Evolutionary conservation across 2,329 filamentous ascomycete genomes (phyloP).

Genomic region (Phyllosticta citrichinensis): DNA sequence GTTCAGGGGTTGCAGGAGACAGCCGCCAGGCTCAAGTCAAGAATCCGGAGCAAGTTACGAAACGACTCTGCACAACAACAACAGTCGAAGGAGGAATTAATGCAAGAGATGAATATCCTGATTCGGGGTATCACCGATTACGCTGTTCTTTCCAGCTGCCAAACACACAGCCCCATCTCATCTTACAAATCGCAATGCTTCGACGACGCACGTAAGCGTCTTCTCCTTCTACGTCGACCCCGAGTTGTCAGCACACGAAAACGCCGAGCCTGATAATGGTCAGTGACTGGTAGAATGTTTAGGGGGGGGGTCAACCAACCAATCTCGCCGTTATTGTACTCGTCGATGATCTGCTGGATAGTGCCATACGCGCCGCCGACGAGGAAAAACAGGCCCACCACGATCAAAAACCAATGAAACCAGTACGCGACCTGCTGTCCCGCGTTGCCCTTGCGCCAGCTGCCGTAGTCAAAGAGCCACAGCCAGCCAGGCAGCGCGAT

Average conservation of each 20-base stretch:
- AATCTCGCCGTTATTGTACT: conserved; percentile 40
- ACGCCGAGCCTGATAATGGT: conserved; percentile 24
- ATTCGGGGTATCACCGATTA: too few species aligned
- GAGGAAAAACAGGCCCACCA: conserved; percentile 38
- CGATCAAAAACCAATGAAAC: conserved; percentile 34
- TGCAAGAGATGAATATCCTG: too few species aligned
- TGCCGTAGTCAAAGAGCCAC: conserved; percentile 41
- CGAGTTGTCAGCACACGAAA: conserved; percentile 41
- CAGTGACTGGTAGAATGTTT: background rate
- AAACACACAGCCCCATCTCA: too few species aligned
- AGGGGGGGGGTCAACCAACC: conserved; percentile 14
- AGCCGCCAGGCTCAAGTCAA: too few species aligned
- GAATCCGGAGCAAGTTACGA: too few species aligned
- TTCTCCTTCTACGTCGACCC: conserved; percentile 17
- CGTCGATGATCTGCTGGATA: conserved; percentile 41
- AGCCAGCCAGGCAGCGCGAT: conserved; percentile 40
- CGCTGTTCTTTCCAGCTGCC: too few species aligned
- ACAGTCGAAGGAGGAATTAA: too few species aligned
- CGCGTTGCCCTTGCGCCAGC: conserved; percentile 29
- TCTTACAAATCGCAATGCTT: too few species aligned
- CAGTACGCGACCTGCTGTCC: conserved; percentile 29
- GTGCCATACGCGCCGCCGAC: conserved; percentile 42
- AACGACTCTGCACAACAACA: too few species aligned
- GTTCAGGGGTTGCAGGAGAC: too few species aligned
- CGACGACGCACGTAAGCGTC: too few species aligned